phyloP scores from a whole-genome alignment of 2,329 filamentous ascomycete genomes.

The Aspergillus fischeri region DNA sequence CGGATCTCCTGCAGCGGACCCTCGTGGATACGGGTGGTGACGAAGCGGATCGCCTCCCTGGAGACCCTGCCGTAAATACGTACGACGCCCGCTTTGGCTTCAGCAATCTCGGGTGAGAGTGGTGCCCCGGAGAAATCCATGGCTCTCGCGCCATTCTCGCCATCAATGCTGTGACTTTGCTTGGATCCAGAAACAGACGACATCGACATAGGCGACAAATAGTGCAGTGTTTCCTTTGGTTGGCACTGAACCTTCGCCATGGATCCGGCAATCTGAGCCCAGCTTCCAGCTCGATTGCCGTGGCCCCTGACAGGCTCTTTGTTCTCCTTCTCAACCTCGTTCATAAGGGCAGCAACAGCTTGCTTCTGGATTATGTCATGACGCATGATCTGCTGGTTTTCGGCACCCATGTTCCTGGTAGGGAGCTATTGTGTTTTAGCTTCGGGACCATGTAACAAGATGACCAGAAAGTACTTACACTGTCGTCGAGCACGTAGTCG shows the following conservation, averaged over 20 bases:
- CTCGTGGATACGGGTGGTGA: conserved; percentile 36
- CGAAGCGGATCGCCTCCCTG: conserved; percentile 23
- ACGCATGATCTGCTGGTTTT: background rate
- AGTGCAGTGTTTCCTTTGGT: conserved; percentile 10
- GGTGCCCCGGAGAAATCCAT: conserved; percentile 1
- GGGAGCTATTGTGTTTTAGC: conserved; percentile 4
- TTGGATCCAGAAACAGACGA: conserved; percentile 13
- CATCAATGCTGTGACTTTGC: conserved; percentile 14
- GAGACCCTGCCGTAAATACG: conserved; percentile 20
- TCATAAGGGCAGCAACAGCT: conserved; percentile 9
- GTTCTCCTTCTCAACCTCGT: conserved; percentile 11
- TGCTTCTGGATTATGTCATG: conserved; percentile 11
- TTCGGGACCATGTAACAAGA: background rate
- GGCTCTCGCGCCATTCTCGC: conserved; percentile 1
- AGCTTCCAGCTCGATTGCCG: conserved; percentile 13
- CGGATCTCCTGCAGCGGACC: conserved; percentile 39
- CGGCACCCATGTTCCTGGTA: background rate
- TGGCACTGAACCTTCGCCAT: conserved; percentile 1
- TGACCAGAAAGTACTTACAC: conserved; percentile 9
- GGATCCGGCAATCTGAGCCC: conserved; percentile 18
- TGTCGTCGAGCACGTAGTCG: conserved; percentile 14
- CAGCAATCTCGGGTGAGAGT: conserved; percentile 12
- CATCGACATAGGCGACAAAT: conserved; percentile 13
- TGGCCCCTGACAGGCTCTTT: conserved; percentile 2
- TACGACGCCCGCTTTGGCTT: conserved; percentile 28